phyloP scores from a whole-genome alignment of 2,329 filamentous ascomycete genomes.

The Gliomastix tumulicola region DNA sequence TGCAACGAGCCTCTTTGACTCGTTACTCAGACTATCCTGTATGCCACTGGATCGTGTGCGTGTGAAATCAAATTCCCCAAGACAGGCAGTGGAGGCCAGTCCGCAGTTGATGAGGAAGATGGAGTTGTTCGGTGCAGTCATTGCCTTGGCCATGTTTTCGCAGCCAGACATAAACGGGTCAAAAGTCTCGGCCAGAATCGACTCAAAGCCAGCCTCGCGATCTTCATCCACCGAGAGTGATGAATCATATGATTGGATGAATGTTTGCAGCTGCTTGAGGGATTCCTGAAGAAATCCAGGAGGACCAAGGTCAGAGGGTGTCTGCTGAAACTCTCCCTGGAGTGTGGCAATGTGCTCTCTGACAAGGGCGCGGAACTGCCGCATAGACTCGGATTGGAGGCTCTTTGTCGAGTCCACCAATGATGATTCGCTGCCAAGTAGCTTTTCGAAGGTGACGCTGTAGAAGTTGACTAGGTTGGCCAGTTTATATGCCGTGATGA shows the following conservation, averaged over 20 bases:
- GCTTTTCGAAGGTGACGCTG: constrained; percentile 71
- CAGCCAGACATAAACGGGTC: constrained; percentile 81
- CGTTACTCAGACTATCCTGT: constrained; percentile 44
- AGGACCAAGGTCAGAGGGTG: constrained; percentile 65
- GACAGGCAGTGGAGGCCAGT: constrained; percentile 45
- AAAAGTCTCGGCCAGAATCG: constrained; percentile 70
- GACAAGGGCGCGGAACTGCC: constrained; percentile 76
- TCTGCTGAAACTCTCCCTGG: constrained; percentile 63
- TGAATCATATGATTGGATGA: constrained; percentile 83
- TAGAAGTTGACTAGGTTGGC: constrained; percentile 89
- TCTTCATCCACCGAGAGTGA: constrained; percentile 58
- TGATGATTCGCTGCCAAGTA: constrained; percentile 63
- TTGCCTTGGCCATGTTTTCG: constrained; percentile 56
- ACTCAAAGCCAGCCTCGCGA: constrained; percentile 63
- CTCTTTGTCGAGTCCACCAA: constrained; percentile 62
- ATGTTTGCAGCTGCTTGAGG: constrained; percentile 66
- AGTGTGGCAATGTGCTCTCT: constrained; percentile 71
- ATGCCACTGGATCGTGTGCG: constrained; percentile 47
- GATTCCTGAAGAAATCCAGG: constrained; percentile 78
- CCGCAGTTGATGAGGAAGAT: constrained; percentile 72
- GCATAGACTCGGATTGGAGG: constrained; percentile 69
- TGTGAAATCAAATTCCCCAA: constrained; percentile 60
- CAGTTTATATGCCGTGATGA: constrained; percentile 81
- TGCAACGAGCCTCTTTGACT: constrained; percentile 51
- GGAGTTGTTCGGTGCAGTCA: constrained; percentile 52